Evolutionary conservation across 345 rosid species (phyloP), one percentile per base, ranked within the genome.

Genomic region (Eucalyptus grandis): DNA sequence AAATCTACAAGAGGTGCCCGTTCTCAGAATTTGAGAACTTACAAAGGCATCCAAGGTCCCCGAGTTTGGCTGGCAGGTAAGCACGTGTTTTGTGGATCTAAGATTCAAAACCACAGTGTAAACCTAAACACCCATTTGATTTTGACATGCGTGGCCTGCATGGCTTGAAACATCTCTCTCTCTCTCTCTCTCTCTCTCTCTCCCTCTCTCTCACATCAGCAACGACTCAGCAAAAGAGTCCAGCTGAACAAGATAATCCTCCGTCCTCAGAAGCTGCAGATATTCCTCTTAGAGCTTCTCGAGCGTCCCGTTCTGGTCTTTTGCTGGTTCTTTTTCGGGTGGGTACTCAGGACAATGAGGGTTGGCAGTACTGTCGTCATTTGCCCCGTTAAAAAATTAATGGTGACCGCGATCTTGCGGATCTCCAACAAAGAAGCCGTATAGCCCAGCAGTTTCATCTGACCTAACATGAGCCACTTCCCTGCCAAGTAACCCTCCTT

Each of bases 201-300:
- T n/a, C n/a, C n/a, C 58, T 86, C 60, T 50, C 22, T 9, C 9
- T 89, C 83, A 93, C 27, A 69, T 26, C 87, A 93, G n/a, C 15
- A 93, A 85, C 16, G 93, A 93, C 72, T 93, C 92, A 3, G 92
- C 90, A 82, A 93, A 91, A 7, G 90, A 86, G 47, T 93, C 93
- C 11, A 90, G 49, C 43, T 93, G 89, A 14, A 62, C 31, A 86
- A 89, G 91, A 49, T 93, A 31, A 37, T 51, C 92, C 15, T 90
- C 91, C 7, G 88, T 86, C 87, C 91, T 90, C 90, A 93, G 86
- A 24, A 95, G 89, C 89, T 92, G 91, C 85, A 92, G 82, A 92
- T 90, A 94, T 88, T 94, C 96, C 77, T 93, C 92, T 47, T 94
- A 95, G 30, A 94, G 91, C 88, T 92, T 90, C 86, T 93, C 90